These are phyloP conservation scores for Phytophthora quininea DNA, from an alignment of 352 stramenopile species.

Conservation along the genomic window DNA sequence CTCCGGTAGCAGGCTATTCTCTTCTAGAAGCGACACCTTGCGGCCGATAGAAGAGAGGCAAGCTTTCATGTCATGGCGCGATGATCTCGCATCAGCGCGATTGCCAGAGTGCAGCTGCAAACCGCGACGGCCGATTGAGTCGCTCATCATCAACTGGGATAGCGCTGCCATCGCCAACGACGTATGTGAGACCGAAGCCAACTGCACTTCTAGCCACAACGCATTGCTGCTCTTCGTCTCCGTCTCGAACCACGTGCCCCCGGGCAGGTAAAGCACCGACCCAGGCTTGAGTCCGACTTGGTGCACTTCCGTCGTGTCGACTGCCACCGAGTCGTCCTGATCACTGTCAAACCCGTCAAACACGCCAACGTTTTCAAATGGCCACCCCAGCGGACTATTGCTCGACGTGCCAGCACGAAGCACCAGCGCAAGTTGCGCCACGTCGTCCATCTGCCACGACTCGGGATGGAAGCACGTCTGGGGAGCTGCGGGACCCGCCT, in stretches of 20 bases:
- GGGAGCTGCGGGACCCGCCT: constrained; percentile 27
- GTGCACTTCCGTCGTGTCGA: neutral
- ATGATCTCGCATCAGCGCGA: constrained; percentile 5
- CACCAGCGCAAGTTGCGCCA: constrained; percentile 24
- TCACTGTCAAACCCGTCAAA: constrained; percentile 33
- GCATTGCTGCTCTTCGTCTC: constrained; percentile 25
- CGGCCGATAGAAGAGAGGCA: constrained; percentile 29
- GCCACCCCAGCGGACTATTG: neutral
- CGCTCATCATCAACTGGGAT: constrained; percentile 34
- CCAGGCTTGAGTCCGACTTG: constrained; percentile 40
- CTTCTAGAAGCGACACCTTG: constrained; percentile 23
- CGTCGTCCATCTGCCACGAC: constrained; percentile 16
- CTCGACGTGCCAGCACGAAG: constrained; percentile 14
- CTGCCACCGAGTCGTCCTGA: neutral
- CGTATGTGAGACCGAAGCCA: constrained; percentile 30
- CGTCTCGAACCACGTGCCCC: constrained; percentile 51
- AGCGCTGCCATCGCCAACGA: constrained; percentile 34
- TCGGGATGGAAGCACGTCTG: constrained; percentile 35
- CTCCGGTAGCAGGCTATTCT: constrained; percentile 42
- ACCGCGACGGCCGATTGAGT: constrained; percentile 27
- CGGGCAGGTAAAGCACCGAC: constrained; percentile 55
- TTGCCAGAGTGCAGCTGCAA: constrained; percentile 20
- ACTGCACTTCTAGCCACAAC: constrained; percentile 54
- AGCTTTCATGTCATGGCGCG: constrained; percentile 14
- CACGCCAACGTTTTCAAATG: constrained; percentile 21